Conservation (phyloP, 106 monocot genomes). For the Triglochin maritima region DNA sequence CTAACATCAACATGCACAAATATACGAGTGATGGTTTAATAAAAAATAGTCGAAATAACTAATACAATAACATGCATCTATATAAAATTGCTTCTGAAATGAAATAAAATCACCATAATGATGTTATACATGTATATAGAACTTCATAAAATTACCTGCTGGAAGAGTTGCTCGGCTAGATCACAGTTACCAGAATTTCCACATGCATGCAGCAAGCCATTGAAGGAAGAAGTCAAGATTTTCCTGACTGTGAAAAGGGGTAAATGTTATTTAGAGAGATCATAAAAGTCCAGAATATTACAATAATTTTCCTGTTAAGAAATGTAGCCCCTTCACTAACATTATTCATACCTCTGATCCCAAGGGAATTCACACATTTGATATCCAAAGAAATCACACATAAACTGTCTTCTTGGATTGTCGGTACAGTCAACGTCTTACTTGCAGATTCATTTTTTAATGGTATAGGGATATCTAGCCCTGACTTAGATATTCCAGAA, state of each 20-base stretch:
- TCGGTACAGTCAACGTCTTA: neutral
- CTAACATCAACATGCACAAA: no score
- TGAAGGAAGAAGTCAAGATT: constrained; percentile 13
- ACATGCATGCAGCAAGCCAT: constrained; percentile 15
- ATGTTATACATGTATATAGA: no score
- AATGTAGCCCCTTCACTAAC: no score
- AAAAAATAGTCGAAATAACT: no score
- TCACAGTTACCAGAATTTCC: constrained; percentile 5
- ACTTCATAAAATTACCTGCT: constrained; percentile 8
- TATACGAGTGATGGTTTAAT: no score
- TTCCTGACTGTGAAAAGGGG: neutral
- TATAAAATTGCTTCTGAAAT: no score
- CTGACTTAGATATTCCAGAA: neutral
- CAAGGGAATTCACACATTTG: neutral
- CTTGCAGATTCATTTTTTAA: neutral
- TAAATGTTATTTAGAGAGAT: neutral
- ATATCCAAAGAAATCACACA: no score
- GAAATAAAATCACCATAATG: no score
- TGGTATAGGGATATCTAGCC: constrained; percentile 16
- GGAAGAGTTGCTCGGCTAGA: constrained; percentile 17
- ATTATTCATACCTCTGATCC: neutral
- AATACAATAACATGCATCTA: no score
- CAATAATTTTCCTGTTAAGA: neutral
- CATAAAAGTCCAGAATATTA: neutral
- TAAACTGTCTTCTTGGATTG: neutral